Percentiles rank a stretch among this genome's conserved stretches.
phyloP scores from a whole-genome alignment of 2,329 filamentous ascomycete species.

The Penicillium sp. region DNA sequence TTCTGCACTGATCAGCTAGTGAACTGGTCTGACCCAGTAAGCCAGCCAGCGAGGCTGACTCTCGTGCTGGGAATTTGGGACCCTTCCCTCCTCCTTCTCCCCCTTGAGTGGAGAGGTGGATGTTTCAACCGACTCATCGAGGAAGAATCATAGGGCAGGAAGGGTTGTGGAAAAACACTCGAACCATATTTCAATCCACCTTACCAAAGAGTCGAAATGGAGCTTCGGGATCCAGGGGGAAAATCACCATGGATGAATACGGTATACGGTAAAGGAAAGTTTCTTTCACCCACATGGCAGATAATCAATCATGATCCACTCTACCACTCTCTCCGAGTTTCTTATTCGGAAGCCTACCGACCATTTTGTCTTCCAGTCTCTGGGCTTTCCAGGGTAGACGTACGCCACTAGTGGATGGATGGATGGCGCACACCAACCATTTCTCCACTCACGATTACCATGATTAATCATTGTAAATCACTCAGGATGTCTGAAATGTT shows the following conservation, averaged over 20 bases:
- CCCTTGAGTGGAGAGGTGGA: background rate
- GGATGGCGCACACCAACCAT: background rate
- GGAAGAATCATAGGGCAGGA: background rate
- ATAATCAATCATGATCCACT: conserved; percentile 3
- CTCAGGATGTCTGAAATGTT: background rate
- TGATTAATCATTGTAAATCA: background rate
- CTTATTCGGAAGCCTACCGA: background rate
- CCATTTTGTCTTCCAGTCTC: background rate
- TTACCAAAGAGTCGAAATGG: background rate
- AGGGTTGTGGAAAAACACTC: background rate
- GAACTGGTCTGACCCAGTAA: background rate
- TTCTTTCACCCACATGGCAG: background rate
- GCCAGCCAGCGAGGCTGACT: background rate
- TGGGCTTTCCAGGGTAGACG: background rate
- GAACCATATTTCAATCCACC: background rate
- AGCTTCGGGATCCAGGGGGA: background rate
- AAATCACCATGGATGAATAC: conserved; percentile 1
- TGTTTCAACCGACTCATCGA: background rate
- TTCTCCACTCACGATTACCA: background rate
- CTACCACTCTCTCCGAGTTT: background rate
- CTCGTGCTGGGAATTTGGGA: background rate
- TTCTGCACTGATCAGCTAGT: background rate
- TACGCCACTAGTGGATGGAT: background rate
- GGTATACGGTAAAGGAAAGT: background rate
- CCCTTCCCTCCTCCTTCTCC: background rate